Evolutionary conservation across 352 stramenopile species (phyloP).

Genomic region (Phytophthora vignae): DNA sequence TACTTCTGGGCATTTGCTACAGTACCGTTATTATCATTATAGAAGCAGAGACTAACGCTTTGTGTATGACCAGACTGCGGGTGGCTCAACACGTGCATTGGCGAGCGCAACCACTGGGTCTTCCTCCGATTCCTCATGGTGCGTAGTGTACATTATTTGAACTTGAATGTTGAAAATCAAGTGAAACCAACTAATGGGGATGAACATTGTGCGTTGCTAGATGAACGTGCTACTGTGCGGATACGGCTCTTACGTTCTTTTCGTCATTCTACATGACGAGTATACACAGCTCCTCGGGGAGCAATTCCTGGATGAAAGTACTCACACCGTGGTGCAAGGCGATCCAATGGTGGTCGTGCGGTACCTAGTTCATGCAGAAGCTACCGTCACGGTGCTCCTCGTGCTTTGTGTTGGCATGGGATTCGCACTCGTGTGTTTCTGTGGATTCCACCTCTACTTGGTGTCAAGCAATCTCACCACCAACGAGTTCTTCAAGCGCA

Average conservation of each 20-base stretch:
- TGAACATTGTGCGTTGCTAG: constrained; percentile 21
- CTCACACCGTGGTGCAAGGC: constrained; percentile 42
- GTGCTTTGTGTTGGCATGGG: constrained; percentile 62
- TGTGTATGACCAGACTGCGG: constrained; percentile 44
- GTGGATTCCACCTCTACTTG: constrained; percentile 62
- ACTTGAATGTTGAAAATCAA: not conserved
- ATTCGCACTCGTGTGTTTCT: constrained; percentile 53
- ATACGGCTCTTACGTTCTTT: constrained; percentile 67
- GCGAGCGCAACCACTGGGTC: constrained; percentile 62
- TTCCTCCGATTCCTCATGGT: constrained; percentile 72
- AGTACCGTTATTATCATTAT: no score
- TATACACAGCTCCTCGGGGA: constrained; percentile 48
- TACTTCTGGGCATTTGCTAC: not conserved
- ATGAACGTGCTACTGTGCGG: constrained; percentile 55
- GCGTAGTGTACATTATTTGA: not conserved
- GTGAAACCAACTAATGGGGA: not conserved
- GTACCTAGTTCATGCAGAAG: constrained; percentile 62
- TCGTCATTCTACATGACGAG: constrained; percentile 50
- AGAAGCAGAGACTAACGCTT: no score
- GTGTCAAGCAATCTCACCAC: constrained; percentile 67
- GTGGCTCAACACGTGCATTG: constrained; percentile 75
- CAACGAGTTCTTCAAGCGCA: constrained; percentile 82
- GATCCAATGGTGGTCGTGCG: constrained; percentile 51
- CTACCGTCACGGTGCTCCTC: constrained; percentile 51
- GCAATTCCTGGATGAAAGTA: constrained; percentile 54